Evolutionary conservation across 768 basidiomycete species (phyloP).

Genomic region (Pulveroboletus sp.): DNA sequence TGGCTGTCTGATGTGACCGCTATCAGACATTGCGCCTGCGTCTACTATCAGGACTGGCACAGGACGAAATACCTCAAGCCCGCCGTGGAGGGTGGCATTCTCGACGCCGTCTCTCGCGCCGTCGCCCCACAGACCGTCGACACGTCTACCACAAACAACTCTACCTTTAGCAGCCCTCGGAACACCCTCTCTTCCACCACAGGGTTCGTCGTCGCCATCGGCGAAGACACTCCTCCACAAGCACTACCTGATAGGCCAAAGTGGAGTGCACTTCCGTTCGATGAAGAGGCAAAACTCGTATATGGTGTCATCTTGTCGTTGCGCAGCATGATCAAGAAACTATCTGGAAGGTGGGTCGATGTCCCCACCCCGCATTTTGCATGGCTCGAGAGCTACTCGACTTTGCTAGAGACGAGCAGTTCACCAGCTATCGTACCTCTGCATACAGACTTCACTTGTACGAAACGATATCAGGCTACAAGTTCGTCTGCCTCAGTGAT

Average conservation of each 20-base stretch:
- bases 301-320: slow-evolving; percentile 92
- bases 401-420: slow-evolving; percentile 73
- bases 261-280: slow-evolving; percentile 71
- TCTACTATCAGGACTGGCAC: slow-evolving; percentile 97
- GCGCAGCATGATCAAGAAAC: slow-evolving; percentile 91
- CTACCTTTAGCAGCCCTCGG: slow-evolving; percentile 51
- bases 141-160: slow-evolving; percentile 32
- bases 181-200: slow-evolving; percentile 62
- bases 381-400: neutral
- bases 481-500: slow-evolving; percentile 92
- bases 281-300: slow-evolving; percentile 96
- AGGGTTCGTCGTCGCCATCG: slow-evolving; percentile 64
- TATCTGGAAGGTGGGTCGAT: slow-evolving; percentile 63
- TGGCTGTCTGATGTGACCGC: neutral
- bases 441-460: slow-evolving; percentile 91
- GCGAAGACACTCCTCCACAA: slow-evolving; percentile 36
- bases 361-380: neutral
- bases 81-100: slow-evolving; percentile 67
- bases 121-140: slow-evolving; percentile 38
- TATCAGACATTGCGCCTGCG: slow-evolving; percentile 78
- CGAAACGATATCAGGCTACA: slow-evolving; percentile 89
- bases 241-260: slow-evolving; percentile 17
- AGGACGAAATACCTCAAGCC: slow-evolving; percentile 68
- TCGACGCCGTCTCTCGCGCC: slow-evolving; percentile 75
- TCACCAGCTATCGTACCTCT: slow-evolving; percentile 86